phyloP scores from a whole-genome alignment of 352 stramenopile genomes.

The Phytophthora quininea region DNA sequence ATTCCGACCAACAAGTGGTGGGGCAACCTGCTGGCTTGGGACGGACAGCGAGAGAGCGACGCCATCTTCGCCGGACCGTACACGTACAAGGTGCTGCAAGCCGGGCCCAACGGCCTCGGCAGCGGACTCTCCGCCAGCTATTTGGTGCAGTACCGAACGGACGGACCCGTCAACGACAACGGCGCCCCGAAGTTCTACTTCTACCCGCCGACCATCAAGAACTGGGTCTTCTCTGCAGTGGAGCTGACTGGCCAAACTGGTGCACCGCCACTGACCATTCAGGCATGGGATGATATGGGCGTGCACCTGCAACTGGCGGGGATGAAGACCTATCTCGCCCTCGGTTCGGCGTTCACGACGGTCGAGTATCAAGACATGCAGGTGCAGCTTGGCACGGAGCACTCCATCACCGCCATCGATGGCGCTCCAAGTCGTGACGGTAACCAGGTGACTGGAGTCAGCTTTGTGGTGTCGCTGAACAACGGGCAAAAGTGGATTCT shows the following conservation, averaged over 20 bases:
- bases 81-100: conserved; percentile 59
- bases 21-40: conserved; percentile 80
- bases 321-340: conserved; percentile 64
- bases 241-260: conserved; percentile 38
- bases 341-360: conserved; percentile 83
- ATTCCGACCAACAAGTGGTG: conserved; percentile 88
- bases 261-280: conserved; percentile 44
- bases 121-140: conserved; percentile 71
- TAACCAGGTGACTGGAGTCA: conserved; percentile 41
- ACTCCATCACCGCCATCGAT: conserved; percentile 68
- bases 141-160: conserved; percentile 71
- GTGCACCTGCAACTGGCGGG: conserved; percentile 53
- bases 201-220: conserved; percentile 76
- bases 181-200: conserved; percentile 87
- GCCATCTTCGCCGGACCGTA: conserved; percentile 78
- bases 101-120: conserved; percentile 37
- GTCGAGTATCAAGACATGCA: conserved; percentile 73
- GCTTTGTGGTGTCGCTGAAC: conserved; percentile 72
- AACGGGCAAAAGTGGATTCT: conserved; percentile 80
- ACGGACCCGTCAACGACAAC: conserved; percentile 79
- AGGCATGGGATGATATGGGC: conserved; percentile 80
- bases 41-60: conserved; percentile 64
- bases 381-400: conserved; percentile 66
- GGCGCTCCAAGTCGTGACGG: conserved; percentile 41
- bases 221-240: conserved; percentile 68